phyloP scores from a whole-genome alignment of 2,329 filamentous ascomycete genomes.

The Rugonectria rugulosa region DNA sequence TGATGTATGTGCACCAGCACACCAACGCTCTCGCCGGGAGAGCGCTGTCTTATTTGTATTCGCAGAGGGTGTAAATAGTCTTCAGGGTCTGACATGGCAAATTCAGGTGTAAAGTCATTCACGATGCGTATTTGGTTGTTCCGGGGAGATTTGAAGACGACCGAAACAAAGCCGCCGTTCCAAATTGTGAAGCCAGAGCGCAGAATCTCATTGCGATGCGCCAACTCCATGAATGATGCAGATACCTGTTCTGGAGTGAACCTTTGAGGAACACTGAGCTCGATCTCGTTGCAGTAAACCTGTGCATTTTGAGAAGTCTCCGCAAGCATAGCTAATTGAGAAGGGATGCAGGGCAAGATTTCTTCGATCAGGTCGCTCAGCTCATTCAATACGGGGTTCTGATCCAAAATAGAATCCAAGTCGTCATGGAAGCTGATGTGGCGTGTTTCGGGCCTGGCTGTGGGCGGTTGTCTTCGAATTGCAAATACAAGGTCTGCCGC shows the following conservation, averaged over 20 bases:
- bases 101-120: conserved; percentile 48
- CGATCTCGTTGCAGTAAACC: conserved; percentile 81
- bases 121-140: conserved; percentile 52
- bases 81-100: conserved; percentile 47
- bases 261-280: conserved; percentile 61
- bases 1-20: conserved; percentile 74
- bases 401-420: conserved; percentile 25
- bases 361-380: conserved; percentile 45
- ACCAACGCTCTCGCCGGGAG: conserved; percentile 34
- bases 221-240: conserved; percentile 58
- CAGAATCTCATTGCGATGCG: conserved; percentile 68
- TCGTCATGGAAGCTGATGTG: conserved; percentile 28
- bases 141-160: conserved; percentile 66
- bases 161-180: conserved; percentile 44
- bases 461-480: conserved; percentile 10
- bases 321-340: conserved; percentile 82
- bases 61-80: conserved; percentile 64
- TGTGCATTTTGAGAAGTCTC: conserved; percentile 69
- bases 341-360: conserved; percentile 70
- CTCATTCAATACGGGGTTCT: conserved; percentile 22
- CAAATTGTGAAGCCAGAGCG: conserved; percentile 75
- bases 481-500: conserved; percentile 42
- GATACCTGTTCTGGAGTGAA: conserved; percentile 50
- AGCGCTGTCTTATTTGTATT: conserved; percentile 59
- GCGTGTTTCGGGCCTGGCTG: background rate